Base-by-base conservation (phyloP, 1,139 yeast species). In the Kodamaea anthophila region DNA sequence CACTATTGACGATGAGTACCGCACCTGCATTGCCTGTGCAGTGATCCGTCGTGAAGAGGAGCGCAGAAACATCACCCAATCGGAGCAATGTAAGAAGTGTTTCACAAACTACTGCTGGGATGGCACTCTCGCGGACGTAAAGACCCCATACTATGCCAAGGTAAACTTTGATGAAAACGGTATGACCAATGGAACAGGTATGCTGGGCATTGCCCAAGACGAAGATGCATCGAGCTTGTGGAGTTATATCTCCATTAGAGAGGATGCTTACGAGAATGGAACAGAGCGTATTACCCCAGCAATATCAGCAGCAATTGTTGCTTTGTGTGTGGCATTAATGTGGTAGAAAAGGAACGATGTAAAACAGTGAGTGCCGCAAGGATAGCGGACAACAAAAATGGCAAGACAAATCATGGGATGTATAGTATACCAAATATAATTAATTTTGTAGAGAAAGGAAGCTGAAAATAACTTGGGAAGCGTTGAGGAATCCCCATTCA, bases 21-120 rank as follows among this genome's bases (percentile, higher is more conserved):
- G 73, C 31, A 71, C 81, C 5, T 87, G 96, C 65, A 72, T 87
- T 31, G 85, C 88, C 2, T 87, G 97, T 65, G 96, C 96, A 6
- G 74, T 87, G 32, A 66, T 87, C 35, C 80, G 86, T 55, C 76
- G 96, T 53, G 76, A 81, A 33, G 80, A 81, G 50, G 94, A 86
- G 59, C 71, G 94, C 46, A 59, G 68, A 29, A 79, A 81, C 19
- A 54, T 67, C 18, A 64, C 70, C 12, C 79, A 77, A 39, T 70
- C 87, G 5, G 77, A 70, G 2, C 87, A 82, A 50, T 88, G 96
- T 65, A 56, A 71, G 38, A 40, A 60, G 32, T 88, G 97, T 56
- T 82, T 86, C 52, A 53, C 62, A 21, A 65, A 65, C 23, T 86
- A 86, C 58, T 87, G 96, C 55, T 87, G 96, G 95, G 74, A 82